A percentile compares a stretch with the other conserved stretches of the same genome.
Evolutionary conservation across 2,329 filamentous ascomycete genomes (phyloP).

Genomic region (Leptographium radiaticola): DNA sequence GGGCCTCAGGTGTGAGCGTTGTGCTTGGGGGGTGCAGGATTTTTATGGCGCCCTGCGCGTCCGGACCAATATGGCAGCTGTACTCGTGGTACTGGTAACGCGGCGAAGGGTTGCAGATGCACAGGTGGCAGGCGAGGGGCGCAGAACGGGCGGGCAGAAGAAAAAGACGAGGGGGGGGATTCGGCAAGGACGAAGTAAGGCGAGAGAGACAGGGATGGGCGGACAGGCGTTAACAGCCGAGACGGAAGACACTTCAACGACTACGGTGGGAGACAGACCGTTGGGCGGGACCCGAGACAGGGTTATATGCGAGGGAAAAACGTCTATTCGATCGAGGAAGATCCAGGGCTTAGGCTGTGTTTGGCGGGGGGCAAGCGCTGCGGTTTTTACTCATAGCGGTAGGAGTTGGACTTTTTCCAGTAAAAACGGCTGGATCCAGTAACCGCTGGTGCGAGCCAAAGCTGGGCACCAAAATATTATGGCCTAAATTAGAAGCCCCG

Average conservation of each 20-base stretch:
- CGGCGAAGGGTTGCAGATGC: neutral
- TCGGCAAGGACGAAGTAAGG: neutral
- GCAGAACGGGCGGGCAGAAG: neutral
- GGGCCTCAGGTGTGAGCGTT: neutral
- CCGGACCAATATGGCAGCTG: neutral
- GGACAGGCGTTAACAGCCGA: neutral
- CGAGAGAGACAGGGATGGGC: neutral
- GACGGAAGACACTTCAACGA: neutral
- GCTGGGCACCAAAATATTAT: neutral
- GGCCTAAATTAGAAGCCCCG: neutral
- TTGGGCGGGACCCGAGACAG: neutral
- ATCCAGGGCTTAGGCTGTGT: constrained; percentile 1
- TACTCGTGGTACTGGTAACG: neutral
- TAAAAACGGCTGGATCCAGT: neutral
- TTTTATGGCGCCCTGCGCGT: neutral
- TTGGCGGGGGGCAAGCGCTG: neutral
- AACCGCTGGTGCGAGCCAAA: neutral
- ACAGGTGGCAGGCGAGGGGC: neutral
- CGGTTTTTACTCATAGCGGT: neutral
- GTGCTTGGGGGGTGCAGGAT: neutral
- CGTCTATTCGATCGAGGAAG: neutral
- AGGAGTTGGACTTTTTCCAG: neutral
- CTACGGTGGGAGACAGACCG: neutral
- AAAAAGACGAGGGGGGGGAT: neutral
- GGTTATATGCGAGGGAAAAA: neutral